phyloP scores from a whole-genome alignment of 2,329 filamentous ascomycete species.

The Sporothrix sp. region DNA sequence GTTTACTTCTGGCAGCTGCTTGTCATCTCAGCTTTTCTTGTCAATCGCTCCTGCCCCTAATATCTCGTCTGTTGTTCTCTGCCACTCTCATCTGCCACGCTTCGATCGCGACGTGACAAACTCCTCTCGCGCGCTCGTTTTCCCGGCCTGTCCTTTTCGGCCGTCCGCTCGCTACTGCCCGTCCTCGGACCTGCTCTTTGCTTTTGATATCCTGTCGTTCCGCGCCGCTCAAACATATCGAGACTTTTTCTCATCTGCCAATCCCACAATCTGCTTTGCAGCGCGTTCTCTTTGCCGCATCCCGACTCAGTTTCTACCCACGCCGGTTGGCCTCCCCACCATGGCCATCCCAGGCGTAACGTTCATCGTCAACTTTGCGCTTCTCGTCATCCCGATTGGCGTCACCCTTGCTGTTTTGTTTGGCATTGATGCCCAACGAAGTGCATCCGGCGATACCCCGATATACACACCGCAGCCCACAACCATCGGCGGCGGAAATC shows the following conservation, averaged over 20 bases:
- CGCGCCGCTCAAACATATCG: no score
- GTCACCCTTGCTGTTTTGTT: constrained; percentile 33
- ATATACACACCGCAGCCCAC: constrained; percentile 30
- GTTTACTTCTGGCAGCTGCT: no score
- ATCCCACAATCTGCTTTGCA: no score
- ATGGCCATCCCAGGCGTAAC: constrained; percentile 29
- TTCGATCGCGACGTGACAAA: no score
- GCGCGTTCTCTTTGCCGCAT: no score
- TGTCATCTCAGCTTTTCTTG: no score
- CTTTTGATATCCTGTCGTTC: neutral
- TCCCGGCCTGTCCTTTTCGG: neutral
- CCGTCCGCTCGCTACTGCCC: neutral
- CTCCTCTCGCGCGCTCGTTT: no score
- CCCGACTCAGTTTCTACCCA: no score
- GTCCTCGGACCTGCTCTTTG: neutral
- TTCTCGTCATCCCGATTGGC: constrained; percentile 35
- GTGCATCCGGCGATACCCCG: constrained; percentile 33
- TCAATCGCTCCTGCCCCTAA: no score
- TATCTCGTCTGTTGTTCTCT: no score
- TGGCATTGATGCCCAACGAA: constrained; percentile 36
- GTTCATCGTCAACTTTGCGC: constrained; percentile 40
- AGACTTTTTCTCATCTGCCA: no score
- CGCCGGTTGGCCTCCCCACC: neutral
- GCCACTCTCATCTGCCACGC: no score
- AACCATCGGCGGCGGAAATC: constrained; percentile 7